Evolutionary conservation across 768 basidiomycete species (phyloP).

Genomic region (Boletus rex-veris): DNA sequence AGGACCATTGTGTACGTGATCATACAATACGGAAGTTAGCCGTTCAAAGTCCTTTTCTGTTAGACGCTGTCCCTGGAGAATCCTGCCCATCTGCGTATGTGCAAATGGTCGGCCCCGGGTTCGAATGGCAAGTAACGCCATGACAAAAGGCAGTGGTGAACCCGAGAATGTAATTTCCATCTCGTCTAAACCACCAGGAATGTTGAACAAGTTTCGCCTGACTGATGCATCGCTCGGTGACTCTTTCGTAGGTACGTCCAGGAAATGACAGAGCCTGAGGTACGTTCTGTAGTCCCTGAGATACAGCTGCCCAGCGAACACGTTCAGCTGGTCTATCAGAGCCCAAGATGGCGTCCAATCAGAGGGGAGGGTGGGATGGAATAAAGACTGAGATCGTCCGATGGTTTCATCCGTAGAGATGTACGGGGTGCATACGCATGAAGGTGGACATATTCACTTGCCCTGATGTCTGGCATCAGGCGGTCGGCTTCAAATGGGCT

Average conservation of each 20-base stretch:
- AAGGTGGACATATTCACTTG: slow-evolving; percentile 32
- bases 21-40: slow-evolving; percentile 52
- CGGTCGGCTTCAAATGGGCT: slow-evolving; percentile 28
- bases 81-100: neutral
- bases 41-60: neutral
- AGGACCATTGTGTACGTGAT: slow-evolving; percentile 43
- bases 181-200: slow-evolving; percentile 1
- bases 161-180: slow-evolving; percentile 21
- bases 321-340: neutral
- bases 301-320: no score
- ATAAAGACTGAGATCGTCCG: slow-evolving; percentile 30
- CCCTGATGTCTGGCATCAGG: slow-evolving; percentile 35
- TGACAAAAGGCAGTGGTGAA: slow-evolving; percentile 32
- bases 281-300: slow-evolving; percentile 5
- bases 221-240: neutral
- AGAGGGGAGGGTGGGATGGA: neutral
- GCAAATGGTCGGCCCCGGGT: neutral
- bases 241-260: slow-evolving; percentile 10
- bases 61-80: neutral
- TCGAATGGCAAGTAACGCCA: slow-evolving; percentile 22
- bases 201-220: neutral
- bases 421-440: slow-evolving; percentile 40
- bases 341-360: neutral
- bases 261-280: slow-evolving; percentile 19
- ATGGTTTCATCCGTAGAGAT: slow-evolving; percentile 30